Conservation (phyloP, 208 protist genomes). For the Leishmania martiniquensis region DNA sequence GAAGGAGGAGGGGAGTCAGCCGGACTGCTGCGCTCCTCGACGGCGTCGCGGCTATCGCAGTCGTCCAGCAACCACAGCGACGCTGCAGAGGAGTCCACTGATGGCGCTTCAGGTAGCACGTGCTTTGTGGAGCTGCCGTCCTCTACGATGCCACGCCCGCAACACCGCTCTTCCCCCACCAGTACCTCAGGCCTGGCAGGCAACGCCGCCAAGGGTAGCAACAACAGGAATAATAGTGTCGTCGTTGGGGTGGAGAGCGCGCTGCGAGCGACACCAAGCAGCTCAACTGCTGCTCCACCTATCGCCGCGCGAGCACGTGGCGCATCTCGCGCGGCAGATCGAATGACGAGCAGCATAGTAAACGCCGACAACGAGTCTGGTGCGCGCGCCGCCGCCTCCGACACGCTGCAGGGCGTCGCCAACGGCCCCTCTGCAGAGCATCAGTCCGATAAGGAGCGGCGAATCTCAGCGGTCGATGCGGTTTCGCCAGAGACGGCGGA, state of each 20-base stretch:
- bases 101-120: background rate
- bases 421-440: background rate
- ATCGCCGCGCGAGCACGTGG: background rate
- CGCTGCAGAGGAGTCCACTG: conserved; percentile 20
- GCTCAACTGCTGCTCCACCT: background rate
- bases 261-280: background rate
- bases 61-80: conserved; percentile 21
- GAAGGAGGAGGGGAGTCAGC: background rate
- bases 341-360: background rate
- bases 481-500: background rate
- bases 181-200: background rate
- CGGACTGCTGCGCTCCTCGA: background rate
- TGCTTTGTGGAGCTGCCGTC: background rate
- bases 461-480: background rate
- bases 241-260: background rate
- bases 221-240: background rate
- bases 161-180: background rate
- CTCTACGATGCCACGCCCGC: background rate
- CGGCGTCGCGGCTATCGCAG: conserved; percentile 17
- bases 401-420: background rate
- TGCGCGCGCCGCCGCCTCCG: background rate
- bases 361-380: background rate
- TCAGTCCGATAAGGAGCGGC: background rate
- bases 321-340: background rate
- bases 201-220: background rate